phyloP scores from a whole-genome alignment of 2,329 filamentous ascomycete species.

The Graphiopsis chlorocephala region DNA sequence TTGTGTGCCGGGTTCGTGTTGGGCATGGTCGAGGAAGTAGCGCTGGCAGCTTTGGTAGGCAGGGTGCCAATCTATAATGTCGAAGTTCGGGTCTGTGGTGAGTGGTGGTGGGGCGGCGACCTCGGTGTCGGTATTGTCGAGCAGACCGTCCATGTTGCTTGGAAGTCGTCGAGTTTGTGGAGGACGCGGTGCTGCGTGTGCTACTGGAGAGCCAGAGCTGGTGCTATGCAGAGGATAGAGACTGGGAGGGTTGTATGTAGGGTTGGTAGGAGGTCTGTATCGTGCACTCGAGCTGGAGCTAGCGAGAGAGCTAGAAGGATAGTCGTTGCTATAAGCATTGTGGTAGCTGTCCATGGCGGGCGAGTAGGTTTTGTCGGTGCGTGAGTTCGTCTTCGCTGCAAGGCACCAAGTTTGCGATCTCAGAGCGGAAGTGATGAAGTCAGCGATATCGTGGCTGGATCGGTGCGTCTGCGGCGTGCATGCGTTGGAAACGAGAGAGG shows the following conservation, averaged over 20 bases:
- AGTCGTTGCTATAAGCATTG: background rate
- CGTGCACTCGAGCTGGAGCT: background rate
- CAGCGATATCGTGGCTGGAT: conserved; percentile 9
- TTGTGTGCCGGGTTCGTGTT: conserved; percentile 78
- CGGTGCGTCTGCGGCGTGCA: conserved; percentile 2
- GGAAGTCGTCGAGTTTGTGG: background rate
- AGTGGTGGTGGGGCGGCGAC: conserved; percentile 23
- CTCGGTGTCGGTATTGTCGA: conserved; percentile 3
- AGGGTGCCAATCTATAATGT: conserved; percentile 90
- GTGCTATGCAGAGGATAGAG: background rate
- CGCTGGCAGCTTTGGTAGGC: conserved; percentile 84
- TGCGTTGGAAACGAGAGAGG: background rate
- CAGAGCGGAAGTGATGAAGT: background rate
- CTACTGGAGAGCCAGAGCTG: background rate
- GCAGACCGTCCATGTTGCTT: conserved; percentile 9
- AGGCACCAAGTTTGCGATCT: background rate
- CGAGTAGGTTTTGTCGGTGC: background rate
- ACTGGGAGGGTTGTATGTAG: background rate
- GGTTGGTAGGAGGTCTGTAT: background rate
- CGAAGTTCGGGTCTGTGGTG: conserved; percentile 54
- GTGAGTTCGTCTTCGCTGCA: conserved; percentile 1
- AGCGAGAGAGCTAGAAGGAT: background rate
- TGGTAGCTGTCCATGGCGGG: background rate
- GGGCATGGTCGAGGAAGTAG: conserved; percentile 89
- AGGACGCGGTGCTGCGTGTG: background rate